Percentiles rank a stretch among this genome's conserved stretches.
These are phyloP conservation scores for Toxicodendron radicans DNA, from an alignment of 345 rosid genomes.

Conservation along the genomic window DNA sequence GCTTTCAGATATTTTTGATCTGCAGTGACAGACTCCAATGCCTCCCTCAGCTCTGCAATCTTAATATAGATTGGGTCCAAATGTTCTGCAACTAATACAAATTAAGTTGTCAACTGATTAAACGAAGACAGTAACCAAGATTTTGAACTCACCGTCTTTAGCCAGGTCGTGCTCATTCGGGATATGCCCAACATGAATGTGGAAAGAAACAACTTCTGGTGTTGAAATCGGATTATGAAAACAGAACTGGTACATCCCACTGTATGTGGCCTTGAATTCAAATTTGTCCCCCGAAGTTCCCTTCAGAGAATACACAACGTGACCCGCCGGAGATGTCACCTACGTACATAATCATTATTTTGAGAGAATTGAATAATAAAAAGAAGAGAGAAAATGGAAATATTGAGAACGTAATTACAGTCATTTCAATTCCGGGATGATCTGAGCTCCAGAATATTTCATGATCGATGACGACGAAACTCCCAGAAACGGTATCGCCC, in stretches of 20 bases:
- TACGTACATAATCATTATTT: neutral
- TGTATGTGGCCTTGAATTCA: constrained; percentile 33
- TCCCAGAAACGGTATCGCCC: constrained; percentile 10
- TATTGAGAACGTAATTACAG: neutral
- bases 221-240: constrained; percentile 40
- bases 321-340: constrained; percentile 34
- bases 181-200: constrained; percentile 44
- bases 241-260: constrained; percentile 43
- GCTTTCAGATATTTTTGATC: constrained; percentile 42
- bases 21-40: constrained; percentile 37
- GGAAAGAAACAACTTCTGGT: constrained; percentile 42
- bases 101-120: neutral
- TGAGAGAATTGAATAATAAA: neutral
- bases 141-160: constrained; percentile 32
- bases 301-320: constrained; percentile 26
- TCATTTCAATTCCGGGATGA: constrained; percentile 14
- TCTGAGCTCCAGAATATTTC: constrained; percentile 10
- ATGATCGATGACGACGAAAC: constrained; percentile 11
- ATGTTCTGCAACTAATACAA: constrained; percentile 28
- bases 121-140: neutral
- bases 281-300: constrained; percentile 42
- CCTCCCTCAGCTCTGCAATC: constrained; percentile 44
- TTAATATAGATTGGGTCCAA: constrained; percentile 41
- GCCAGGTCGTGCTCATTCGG: constrained; percentile 43
- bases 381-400: too few species aligned